Evolutionary conservation across 2,329 filamentous ascomycete genomes (phyloP), one percentile per base, ranked within the genome.

Genomic region (Cercospora brassicicola): DNA sequence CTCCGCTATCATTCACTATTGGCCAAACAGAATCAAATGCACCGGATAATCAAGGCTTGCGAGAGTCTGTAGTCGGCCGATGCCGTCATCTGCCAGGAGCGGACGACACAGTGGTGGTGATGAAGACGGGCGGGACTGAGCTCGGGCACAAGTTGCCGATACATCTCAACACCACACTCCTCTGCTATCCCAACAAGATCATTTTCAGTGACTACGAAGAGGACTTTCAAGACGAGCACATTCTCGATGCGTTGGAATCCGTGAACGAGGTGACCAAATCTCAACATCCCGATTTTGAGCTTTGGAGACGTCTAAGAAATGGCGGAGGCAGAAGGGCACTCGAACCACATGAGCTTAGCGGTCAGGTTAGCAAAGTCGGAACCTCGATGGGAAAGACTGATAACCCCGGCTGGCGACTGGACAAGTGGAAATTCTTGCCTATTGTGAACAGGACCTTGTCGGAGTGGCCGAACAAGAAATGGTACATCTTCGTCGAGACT

Each of bases 401-500:
- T 13, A 74, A 74, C 42, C 69, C 72, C 18, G 84, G 84, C 1
- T 86, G 84, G 84, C 79, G 74, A 36, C 78, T 86, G 42, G 84
- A 86, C 76, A 84, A 83, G 71, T 86, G 82, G 78, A 86, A 86
- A 72, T 86, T 86, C 66, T 74, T 86, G 30, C 83, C 85, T 26
- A 85, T 85, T 80, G 78, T 86, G 4, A 83, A 85, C 68, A 77
- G 79, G 20, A 83, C 84, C 2, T 60, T 72, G 57, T 33, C 62
- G 28, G 74, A 78, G 42, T 75, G 77, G 51, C 82, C 83, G 2
- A 77, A 84, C 28, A 84, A 84, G 59, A 84, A 83, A 65, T 89
- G 87, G 87, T 88, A 84, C 69, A 78, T 87, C 61, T 88, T 88
- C 74, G 82, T 87, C 56, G 86, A 88, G 71, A 83, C 84, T 0